Conservation (phyloP, 164 flowering plant species). For the Paratinospora sagittata region DNA sequence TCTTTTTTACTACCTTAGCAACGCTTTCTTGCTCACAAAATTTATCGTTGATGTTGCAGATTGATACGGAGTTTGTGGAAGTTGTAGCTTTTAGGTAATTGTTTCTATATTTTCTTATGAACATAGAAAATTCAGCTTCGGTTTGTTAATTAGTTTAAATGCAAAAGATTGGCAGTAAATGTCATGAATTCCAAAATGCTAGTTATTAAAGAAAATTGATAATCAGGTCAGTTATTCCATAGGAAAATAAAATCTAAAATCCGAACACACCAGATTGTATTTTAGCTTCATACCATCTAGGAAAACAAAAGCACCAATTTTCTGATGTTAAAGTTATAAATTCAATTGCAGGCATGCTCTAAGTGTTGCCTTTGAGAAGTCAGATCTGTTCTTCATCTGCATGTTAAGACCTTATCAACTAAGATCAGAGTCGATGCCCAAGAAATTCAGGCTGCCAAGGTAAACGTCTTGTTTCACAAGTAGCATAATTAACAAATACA, state of each 20-base stretch:
- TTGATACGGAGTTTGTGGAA: constrained; percentile 81
- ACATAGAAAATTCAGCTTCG: neutral
- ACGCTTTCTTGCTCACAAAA: neutral
- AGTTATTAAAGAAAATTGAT: neutral
- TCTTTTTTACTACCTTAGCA: constrained; percentile 2
- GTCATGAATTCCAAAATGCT: neutral
- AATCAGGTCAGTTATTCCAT: neutral
- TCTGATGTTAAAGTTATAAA: neutral
- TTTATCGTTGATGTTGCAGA: constrained; percentile 33
- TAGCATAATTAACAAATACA: too few relatives aligned
- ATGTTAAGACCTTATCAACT: constrained; percentile 63
- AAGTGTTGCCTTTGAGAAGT: constrained; percentile 68
- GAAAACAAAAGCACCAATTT: constrained; percentile 1
- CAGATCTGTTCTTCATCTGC: constrained; percentile 86
- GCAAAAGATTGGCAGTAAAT: neutral
- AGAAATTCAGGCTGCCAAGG: constrained; percentile 88
- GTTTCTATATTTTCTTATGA: neutral
- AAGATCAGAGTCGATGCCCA: constrained; percentile 54
- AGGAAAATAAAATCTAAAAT: neutral
- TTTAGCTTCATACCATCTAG: neutral
- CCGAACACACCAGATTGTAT: neutral
- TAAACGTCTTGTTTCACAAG: constrained; percentile 18
- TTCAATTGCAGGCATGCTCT: constrained; percentile 71
- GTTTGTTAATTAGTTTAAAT: neutral
- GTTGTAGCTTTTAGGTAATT: constrained; percentile 83